Base-by-base conservation (phyloP, 129 eudicot genomes). In the Escallonia herrerae region DNA sequence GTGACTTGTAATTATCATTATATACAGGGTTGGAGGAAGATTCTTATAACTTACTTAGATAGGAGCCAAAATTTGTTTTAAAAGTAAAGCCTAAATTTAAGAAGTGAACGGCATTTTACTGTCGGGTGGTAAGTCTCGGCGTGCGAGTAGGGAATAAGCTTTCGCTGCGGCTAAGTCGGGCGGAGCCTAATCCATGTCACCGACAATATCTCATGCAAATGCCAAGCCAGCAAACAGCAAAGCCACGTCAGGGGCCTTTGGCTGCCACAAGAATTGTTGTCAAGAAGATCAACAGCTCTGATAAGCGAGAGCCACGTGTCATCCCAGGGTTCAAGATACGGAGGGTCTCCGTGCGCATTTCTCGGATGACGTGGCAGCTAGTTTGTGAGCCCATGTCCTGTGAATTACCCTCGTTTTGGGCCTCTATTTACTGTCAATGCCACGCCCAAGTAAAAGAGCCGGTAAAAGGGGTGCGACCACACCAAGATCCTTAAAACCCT, bases 401-500 rank as follows among this genome's bases (percentile, higher is more conserved):
- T 14, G 3, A n/a, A 68, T 4, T 8, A 15, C 37, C 66, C 55
- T 44, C 55, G 3, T 5, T 22, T 8, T 62, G 22, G 37, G 37
- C 47, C 4, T 2, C 33, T 15, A 74, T 58, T 74, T 79, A 74
- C 80, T 3, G 4, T 14, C 8, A 39, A 33, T 74, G 56, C 72
- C 79, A 58, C 43, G 15, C 8, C 58, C 33, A 48, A 56, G 60
- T 65, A 44, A 6, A 12, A 49, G 84, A 80, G 68, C 78, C 72
- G 76, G 84, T 71, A 80, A 72, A 74, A 72, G 52, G n/a, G 80
- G 75, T 38, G 38, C 60, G 51, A 63, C 71, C 40, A 45, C 45
- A 22, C 37, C 72, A 53, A 43, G 15, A 52, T 49, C 50, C 33
- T 10, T 41, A 22, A 63, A 62, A 62, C n/a, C 40, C 55, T 45